Conservation (phyloP, 129 eudicot species). For the Solidago caesia region DNA sequence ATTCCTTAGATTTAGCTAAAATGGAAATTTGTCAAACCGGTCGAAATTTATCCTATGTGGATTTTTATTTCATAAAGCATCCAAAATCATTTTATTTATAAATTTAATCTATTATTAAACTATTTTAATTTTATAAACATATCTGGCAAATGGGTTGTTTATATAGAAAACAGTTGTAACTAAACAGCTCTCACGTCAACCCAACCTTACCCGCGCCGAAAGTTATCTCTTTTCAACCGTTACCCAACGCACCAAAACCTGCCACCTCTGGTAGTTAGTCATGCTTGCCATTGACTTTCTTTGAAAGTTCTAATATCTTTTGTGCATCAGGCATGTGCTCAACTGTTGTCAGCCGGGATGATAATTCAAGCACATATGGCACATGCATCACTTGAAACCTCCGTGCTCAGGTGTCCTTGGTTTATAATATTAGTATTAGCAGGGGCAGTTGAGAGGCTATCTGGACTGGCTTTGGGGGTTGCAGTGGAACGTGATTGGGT, state of each 20-base stretch:
- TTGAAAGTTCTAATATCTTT: conserved; percentile 18
- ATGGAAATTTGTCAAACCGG: too few relatives aligned
- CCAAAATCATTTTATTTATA: too few relatives aligned
- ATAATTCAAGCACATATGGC: conserved; percentile 77
- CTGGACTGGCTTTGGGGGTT: conserved; percentile 92
- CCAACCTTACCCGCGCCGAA: too few relatives aligned
- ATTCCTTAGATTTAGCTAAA: too few relatives aligned
- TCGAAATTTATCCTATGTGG: too few relatives aligned
- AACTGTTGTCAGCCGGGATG: conserved; percentile 86
- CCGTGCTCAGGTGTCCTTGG: conserved; percentile 88
- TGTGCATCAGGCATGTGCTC: conserved; percentile 76
- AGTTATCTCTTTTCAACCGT: too few relatives aligned
- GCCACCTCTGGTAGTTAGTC: not conserved
- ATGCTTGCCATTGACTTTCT: conserved; percentile 6
- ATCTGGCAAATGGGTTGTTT: too few relatives aligned
- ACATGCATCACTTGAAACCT: conserved; percentile 46
- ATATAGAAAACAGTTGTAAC: too few relatives aligned
- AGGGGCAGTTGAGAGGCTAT: conserved; percentile 84
- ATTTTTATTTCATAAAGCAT: too few relatives aligned
- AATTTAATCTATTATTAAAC: too few relatives aligned
- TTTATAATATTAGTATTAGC: conserved; percentile 82
- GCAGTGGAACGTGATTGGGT: conserved; percentile 99
- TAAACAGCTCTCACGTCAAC: too few relatives aligned
- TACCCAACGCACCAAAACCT: not conserved
- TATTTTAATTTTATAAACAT: too few relatives aligned